phyloP scores from a whole-genome alignment of 192 early-diverging fungal species.

The Entomortierella chlamydospora region DNA sequence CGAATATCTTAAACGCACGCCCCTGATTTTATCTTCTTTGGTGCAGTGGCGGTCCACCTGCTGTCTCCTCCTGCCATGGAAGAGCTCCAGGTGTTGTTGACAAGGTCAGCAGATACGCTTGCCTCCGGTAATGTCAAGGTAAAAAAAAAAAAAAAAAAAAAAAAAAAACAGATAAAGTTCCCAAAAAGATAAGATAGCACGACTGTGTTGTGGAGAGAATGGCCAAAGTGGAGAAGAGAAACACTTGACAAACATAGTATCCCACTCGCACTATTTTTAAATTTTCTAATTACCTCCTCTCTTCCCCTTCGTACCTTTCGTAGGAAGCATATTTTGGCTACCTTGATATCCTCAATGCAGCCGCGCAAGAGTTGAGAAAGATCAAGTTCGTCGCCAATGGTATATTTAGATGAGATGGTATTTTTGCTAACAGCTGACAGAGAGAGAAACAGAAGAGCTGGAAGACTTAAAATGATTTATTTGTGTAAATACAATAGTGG shows the following conservation, averaged over 20 bases:
- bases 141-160: too few relatives aligned
- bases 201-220: too few relatives aligned
- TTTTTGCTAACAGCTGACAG: too few relatives aligned
- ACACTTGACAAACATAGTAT: too few relatives aligned
- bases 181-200: too few relatives aligned
- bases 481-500: constrained; percentile 3
- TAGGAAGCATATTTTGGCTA: constrained; percentile 66
- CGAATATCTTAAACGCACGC: neutral
- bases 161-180: too few relatives aligned
- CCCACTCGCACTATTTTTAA: neutral
- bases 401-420: constrained; percentile 29
- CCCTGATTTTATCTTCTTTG: constrained; percentile 2
- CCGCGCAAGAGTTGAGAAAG: constrained; percentile 54
- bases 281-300: neutral
- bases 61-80: constrained; percentile 36
- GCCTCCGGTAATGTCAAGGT: constrained; percentile 57
- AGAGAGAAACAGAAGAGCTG: too few relatives aligned
- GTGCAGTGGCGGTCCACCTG: constrained; percentile 3
- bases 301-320: neutral
- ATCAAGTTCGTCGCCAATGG: constrained; percentile 67
- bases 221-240: too few relatives aligned
- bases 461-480: too few relatives aligned
- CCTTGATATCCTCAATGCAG: constrained; percentile 52
- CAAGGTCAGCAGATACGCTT: constrained; percentile 43
- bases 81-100: constrained; percentile 38